Conservation (phyloP, 192 early-diverging fungal species). For the Coemansia sp. region DNA sequence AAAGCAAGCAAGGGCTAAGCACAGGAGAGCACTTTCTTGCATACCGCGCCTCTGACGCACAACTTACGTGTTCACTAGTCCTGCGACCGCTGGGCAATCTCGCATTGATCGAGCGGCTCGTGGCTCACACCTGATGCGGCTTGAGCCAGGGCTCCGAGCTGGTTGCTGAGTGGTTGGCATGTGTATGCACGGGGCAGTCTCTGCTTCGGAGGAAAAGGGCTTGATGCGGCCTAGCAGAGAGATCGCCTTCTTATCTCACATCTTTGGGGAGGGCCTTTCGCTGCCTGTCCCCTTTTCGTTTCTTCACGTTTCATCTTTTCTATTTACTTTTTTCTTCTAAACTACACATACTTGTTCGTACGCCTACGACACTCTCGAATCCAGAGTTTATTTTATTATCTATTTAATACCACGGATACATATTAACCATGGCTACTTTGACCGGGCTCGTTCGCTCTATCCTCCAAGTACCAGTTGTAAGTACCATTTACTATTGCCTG, state of each 20-base stretch:
- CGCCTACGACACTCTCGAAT: constrained; percentile 6
- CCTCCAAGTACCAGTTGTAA: constrained; percentile 35
- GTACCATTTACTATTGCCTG: constrained; percentile 10
- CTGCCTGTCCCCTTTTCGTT: neutral
- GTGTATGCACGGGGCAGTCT: neutral
- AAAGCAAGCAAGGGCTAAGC: neutral
- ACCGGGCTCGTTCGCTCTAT: constrained; percentile 18
- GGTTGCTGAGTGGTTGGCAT: neutral
- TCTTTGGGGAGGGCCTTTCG: neutral
- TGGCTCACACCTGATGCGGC: neutral
- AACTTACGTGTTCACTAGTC: neutral
- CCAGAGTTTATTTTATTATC: neutral
- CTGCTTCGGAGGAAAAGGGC: neutral
- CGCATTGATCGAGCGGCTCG: neutral
- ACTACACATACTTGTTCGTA: neutral
- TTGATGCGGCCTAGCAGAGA: neutral
- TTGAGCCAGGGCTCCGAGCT: constrained; percentile 8
- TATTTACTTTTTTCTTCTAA: neutral
- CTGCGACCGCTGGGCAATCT: neutral
- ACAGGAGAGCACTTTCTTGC: neutral
- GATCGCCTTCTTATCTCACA: constrained; percentile 4
- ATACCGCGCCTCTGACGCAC: neutral
- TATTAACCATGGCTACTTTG: constrained; percentile 17
- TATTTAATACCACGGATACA: constrained; percentile 4
- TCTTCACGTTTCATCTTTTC: constrained; percentile 2